Conservation (phyloP, 2,329 filamentous ascomycete genomes). For the Cordyceps pruinosa region DNA sequence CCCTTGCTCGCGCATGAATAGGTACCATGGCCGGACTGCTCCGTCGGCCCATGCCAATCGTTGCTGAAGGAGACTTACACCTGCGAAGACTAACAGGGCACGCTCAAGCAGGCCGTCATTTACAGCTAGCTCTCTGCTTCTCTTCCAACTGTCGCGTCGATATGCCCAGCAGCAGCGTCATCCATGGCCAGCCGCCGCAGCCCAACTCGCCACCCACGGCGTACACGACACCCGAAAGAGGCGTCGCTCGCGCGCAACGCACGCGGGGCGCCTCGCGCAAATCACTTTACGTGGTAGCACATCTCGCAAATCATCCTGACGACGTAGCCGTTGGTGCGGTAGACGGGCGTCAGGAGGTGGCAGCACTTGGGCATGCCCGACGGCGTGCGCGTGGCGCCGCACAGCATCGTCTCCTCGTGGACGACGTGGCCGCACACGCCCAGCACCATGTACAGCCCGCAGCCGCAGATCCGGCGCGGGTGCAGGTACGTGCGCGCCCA, state of each 20-base stretch:
- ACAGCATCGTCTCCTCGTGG: not conserved
- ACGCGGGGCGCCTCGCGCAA: too few relatives aligned
- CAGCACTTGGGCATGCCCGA: not conserved
- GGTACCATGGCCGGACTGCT: too few relatives aligned
- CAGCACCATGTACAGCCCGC: not conserved
- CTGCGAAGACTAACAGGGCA: too few relatives aligned
- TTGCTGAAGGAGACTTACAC: too few relatives aligned
- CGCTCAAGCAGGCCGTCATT: too few relatives aligned
- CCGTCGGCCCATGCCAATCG: too few relatives aligned
- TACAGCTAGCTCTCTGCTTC: too few relatives aligned
- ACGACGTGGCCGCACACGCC: not conserved
- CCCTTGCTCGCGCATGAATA: too few relatives aligned
- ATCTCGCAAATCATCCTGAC: not conserved
- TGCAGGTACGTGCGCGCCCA: not conserved
- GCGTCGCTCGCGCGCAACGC: not conserved
- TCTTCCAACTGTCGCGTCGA: too few relatives aligned
- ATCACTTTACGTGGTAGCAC: not conserved
- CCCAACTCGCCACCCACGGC: too few relatives aligned
- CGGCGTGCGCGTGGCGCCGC: not conserved
- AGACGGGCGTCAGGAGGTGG: not conserved
- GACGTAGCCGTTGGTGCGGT: not conserved
- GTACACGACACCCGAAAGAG: too few relatives aligned
- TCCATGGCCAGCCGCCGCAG: too few relatives aligned
- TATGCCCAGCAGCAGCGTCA: not conserved
- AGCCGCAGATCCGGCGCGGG: not conserved